A percentile compares a stretch with the other conserved stretches of the same genome.
Conservation (phyloP, 106 monocot genomes). For the Dioscorea alata region DNA sequence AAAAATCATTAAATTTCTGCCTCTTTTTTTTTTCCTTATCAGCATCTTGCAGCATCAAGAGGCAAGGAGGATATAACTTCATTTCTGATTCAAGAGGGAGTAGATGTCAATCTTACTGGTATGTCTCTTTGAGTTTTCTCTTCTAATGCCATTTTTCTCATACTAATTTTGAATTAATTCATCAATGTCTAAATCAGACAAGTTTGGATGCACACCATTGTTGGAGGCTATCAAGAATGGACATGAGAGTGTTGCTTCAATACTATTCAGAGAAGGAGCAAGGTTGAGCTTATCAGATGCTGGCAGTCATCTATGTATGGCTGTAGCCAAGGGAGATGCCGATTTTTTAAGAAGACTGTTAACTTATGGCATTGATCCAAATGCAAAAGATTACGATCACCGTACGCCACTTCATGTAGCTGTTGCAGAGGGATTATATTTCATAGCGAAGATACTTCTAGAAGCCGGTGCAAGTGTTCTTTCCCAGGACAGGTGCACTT, state of each 20-base stretch:
- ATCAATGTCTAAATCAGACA: constrained; percentile 36
- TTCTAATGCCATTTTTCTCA: not conserved
- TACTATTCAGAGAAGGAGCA: constrained; percentile 62
- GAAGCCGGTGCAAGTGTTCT: constrained; percentile 86
- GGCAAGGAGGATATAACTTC: constrained; percentile 54
- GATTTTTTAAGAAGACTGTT: constrained; percentile 69
- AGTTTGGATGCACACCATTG: constrained; percentile 84
- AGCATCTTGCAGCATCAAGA: constrained; percentile 84
- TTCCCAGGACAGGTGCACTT: constrained; percentile 52
- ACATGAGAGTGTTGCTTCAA: constrained; percentile 57
- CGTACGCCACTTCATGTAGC: constrained; percentile 89
- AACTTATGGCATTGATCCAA: constrained; percentile 63
- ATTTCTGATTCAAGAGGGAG: constrained; percentile 77
- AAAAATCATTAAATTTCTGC: not conserved
- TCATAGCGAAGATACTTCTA: constrained; percentile 69
- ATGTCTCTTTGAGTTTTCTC: not conserved
- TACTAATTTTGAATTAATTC: not conserved
- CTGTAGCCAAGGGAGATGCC: constrained; percentile 61
- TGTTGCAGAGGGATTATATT: constrained; percentile 73
- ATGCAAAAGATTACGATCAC: constrained; percentile 88
- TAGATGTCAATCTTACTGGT: constrained; percentile 61
- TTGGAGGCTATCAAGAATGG: constrained; percentile 75
- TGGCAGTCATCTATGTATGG: constrained; percentile 61
- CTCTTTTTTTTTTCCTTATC: constrained; percentile 10
- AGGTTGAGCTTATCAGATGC: constrained; percentile 46